Evolutionary conservation across 768 basidiomycete genomes (phyloP), one percentile per base, ranked within the genome.

Genomic region (Cyathus striatus): DNA sequence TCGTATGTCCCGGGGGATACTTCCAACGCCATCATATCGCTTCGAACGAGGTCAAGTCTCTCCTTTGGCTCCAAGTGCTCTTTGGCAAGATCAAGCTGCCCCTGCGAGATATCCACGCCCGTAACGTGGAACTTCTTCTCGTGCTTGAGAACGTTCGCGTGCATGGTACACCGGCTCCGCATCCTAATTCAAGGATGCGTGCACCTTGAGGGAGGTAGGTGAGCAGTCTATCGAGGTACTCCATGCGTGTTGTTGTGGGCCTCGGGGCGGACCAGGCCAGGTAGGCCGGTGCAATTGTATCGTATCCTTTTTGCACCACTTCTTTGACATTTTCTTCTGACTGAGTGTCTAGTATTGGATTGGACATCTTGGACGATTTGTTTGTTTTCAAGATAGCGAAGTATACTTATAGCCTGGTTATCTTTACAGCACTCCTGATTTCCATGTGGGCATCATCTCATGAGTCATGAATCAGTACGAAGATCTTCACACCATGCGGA

Each of bases 61-160:
- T n/a, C n/a, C 1, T 54, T 58, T 21, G 48, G 12, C 0, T 58
- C 56, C 12, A 61, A 43, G 38, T 53, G 55, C 23, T 51, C 34
- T 20, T 48, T 51, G 5, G 58, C 59, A 18, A 57, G 53, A 13
- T 47, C 47, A 16, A 63, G 48, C 44, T 62, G 61, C 2, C 52
- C 49, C 10, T 55, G 48, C 23, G 58, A 60, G 35, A 63, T 60
- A 40, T 61, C 59, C 18, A 60, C 57, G 2, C 59, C 59, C 3
- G 53, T 56, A 20, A 62, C 54, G 12, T 47, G 43, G 34, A 55
- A 38, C 6, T n/a, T n/a, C n/a, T n/a, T n/a, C n/a, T 56, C 58
- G 13, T 52, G 45, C 18, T 46, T 38, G 36, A 50, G 17, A 60
- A 53, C 1, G 44, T 22, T 35, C 56, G 57, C 2, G 60, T 58